Conservation (phyloP, 805 yeast genomes). For the Candida takata region DNA sequence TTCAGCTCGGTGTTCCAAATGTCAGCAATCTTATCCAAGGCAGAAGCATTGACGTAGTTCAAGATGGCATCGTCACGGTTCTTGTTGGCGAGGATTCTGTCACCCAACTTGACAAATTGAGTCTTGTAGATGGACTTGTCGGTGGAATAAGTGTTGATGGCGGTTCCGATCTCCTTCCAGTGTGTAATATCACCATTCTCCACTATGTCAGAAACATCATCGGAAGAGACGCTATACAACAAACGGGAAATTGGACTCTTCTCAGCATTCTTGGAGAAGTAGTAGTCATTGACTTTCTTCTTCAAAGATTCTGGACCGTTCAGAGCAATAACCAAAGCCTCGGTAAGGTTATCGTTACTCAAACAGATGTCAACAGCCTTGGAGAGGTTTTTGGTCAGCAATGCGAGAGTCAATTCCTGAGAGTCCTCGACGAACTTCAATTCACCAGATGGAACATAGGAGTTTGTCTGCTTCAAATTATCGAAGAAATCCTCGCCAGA, state of each 20-base stretch:
- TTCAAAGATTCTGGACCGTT: slow-evolving; percentile 58
- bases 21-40: slow-evolving; percentile 67
- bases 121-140: slow-evolving; percentile 43
- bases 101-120: slow-evolving; percentile 66
- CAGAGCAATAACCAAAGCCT: slow-evolving; percentile 77
- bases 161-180: slow-evolving; percentile 79
- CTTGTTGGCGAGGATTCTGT: slow-evolving; percentile 50
- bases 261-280: slow-evolving; percentile 50
- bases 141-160: slow-evolving; percentile 51
- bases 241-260: slow-evolving; percentile 58
- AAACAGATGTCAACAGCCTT: slow-evolving; percentile 66
- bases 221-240: slow-evolving; percentile 54
- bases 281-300: slow-evolving; percentile 62
- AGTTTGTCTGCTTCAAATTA: slow-evolving; percentile 25
- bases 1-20: slow-evolving; percentile 81
- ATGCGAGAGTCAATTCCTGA: slow-evolving; percentile 36
- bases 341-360: slow-evolving; percentile 54
- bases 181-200: slow-evolving; percentile 66
- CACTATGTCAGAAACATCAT: slow-evolving; percentile 60
- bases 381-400: slow-evolving; percentile 56
- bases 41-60: slow-evolving; percentile 74
- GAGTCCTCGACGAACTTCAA: slow-evolving; percentile 40
- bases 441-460: slow-evolving; percentile 43
- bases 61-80: slow-evolving; percentile 69
- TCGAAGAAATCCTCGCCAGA: slow-evolving; percentile 32